Base-by-base conservation (phyloP, 139 green algal species). In the Tetradesmus lagerheimii region DNA sequence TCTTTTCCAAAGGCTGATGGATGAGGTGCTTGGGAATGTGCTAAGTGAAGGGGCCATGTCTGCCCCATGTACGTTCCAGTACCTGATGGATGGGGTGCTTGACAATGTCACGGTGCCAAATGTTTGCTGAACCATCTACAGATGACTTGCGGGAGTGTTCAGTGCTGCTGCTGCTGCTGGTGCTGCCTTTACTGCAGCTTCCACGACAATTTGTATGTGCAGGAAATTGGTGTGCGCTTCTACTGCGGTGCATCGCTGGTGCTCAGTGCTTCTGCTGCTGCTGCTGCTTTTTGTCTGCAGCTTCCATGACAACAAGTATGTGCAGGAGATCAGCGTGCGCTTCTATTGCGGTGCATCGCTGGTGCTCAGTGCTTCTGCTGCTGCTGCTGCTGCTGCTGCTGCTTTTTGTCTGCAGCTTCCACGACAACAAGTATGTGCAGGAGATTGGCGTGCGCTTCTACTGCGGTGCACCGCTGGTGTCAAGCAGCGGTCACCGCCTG, bases 361-460 rank as follows among this genome's bases (percentile, higher is more conserved):
- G 37, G 67, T 89, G 20, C 1, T n/a, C 8, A 20, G 20, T 67
- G 57, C 18, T 67, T 0, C 20, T 67, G 57, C 57, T 67, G 57
- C 57, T 31, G 57, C 18, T 67, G 57, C 18, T 67, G 57, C 18
- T 31, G 57, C 20, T 86, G 38, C 31, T 23, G 23, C 83, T 64
- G 62, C 39, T 79, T 64, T 62, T 89, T 18, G 23, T 81, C 37
- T 80, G 39, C 67, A 89, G 84, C 27, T 89, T 89, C 38, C 15
- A 47, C 37, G 84, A 89, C 71, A 89, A 84, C 67, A 83, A 83
- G 41, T 84, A 77, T 50, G 85, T 84, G 29, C 23, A 83, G 41
- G 57, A 89, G 67, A 37, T 50, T 27, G 85, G 85, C 34, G 85
- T 89, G 41, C 85, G 85, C 74, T 89, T 89, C 74, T 89, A 89